Evolutionary conservation across 805 yeast genomes (phyloP).

Genomic region (Candida nonsorbophila): DNA sequence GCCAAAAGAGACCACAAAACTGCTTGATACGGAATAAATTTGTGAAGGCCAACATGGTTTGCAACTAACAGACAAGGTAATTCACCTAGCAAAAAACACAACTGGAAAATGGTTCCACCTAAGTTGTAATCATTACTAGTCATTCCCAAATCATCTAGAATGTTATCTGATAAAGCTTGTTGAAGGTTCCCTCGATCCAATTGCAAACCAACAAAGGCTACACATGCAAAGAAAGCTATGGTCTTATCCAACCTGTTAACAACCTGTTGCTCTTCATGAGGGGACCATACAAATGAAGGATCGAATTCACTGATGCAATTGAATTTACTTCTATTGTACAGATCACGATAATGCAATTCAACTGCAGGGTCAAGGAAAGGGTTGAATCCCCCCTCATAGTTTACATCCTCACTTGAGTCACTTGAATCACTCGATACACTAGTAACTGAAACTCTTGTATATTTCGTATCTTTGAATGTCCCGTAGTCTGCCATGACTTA

Average conservation of each 20-base stretch:
- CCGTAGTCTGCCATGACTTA: too few relatives aligned
- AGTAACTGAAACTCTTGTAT: too few relatives aligned
- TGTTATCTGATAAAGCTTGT: slow-evolving; percentile 55
- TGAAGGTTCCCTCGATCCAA: slow-evolving; percentile 53
- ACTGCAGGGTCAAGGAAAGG: too few relatives aligned
- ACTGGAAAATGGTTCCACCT: slow-evolving; percentile 51
- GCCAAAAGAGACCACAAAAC: slow-evolving; percentile 54
- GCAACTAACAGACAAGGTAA: slow-evolving; percentile 62
- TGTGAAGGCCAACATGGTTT: slow-evolving; percentile 59
- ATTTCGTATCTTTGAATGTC: too few relatives aligned
- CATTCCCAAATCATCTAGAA: slow-evolving; percentile 46
- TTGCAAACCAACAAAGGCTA: slow-evolving; percentile 56
- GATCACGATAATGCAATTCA: too few relatives aligned
- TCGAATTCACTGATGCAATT: too few relatives aligned
- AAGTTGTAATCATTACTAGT: slow-evolving; percentile 55
- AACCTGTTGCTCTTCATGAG: slow-evolving; percentile 45
- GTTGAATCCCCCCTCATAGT: too few relatives aligned
- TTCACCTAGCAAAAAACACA: slow-evolving; percentile 53
- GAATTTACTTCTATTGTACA: too few relatives aligned
- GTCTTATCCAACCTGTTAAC: slow-evolving; percentile 49
- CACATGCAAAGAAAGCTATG: slow-evolving; percentile 53
- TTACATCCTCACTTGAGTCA: too few relatives aligned
- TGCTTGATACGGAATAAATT: slow-evolving; percentile 58
- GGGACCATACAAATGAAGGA: slow-evolving; percentile 52
- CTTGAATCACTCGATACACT: too few relatives aligned